Percentiles rank a stretch among this genome's conserved stretches.
These are phyloP conservation scores for Akebia trifoliata DNA, from an alignment of 164 flowering plant genomes.

Conservation along the genomic window DNA sequence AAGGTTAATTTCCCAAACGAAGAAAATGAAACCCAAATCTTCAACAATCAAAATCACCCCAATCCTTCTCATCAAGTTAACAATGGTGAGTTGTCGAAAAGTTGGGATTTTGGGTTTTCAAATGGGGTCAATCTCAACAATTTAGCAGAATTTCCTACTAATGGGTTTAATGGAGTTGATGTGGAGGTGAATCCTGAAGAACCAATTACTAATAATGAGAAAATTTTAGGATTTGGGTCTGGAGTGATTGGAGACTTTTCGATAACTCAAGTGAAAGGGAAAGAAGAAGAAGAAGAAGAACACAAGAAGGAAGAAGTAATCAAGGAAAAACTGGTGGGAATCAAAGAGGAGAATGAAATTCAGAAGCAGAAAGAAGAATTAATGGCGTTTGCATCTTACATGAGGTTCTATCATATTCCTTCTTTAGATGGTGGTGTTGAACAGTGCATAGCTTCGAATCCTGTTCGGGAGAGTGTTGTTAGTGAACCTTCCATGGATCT, in stretches of 20 bases:
- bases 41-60: neutral
- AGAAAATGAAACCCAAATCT: slow-evolving; percentile 13
- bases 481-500: too few relatives aligned
- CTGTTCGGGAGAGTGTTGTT: too few relatives aligned
- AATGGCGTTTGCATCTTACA: slow-evolving; percentile 62
- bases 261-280: neutral
- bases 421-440: slow-evolving; percentile 48
- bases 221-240: slow-evolving; percentile 14
- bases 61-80: neutral
- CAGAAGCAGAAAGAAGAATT: slow-evolving; percentile 44
- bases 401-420: slow-evolving; percentile 76
- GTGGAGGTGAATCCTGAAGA: too few relatives aligned
- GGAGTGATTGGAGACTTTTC: slow-evolving; percentile 6
- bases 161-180: slow-evolving; percentile 9
- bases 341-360: slow-evolving; percentile 23
- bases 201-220: too few relatives aligned
- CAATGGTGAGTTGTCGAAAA: neutral
- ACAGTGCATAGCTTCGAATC: too few relatives aligned
- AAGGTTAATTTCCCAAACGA: slow-evolving; percentile 90
- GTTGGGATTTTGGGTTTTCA: slow-evolving; percentile 18
- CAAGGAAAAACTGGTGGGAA: slow-evolving; percentile 1
- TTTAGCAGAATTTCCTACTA: neutral
- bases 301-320: neutral
- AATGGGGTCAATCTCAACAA: too few relatives aligned
- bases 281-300: neutral